Conservation (phyloP, 2,329 filamentous ascomycete species). For the Basipetospora sp. region DNA sequence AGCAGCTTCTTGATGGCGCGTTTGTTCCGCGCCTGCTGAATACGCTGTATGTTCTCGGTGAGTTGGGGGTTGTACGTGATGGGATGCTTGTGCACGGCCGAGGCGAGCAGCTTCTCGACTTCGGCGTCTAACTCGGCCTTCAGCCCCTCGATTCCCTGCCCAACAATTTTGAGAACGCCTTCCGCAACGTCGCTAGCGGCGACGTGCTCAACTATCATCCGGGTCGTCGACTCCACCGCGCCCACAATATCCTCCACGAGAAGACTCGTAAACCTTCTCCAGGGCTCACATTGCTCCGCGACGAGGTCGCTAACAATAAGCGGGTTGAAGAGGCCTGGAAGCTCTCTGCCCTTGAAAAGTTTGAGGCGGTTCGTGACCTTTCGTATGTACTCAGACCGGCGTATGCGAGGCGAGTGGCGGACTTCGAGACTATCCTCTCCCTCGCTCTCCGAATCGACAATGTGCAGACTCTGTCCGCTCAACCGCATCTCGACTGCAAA, state of each 20-base stretch:
- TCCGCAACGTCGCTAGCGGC: not conserved
- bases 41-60: conserved; percentile 8
- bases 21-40: conserved; percentile 2
- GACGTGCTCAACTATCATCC: not conserved
- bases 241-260: conserved; percentile 6
- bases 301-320: conserved; percentile 10
- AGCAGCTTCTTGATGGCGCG: not conserved
- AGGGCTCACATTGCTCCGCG: conserved; percentile 9
- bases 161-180: not conserved
- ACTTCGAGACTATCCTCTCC: too few relatives aligned
- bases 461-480: not conserved
- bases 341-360: conserved; percentile 11
- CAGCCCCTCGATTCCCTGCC: not conserved
- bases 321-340: conserved; percentile 11
- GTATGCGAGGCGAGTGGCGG: not conserved
- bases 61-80: conserved; percentile 12
- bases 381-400: conserved; percentile 1
- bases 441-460: conserved; percentile 9
- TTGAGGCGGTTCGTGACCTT: too few relatives aligned
- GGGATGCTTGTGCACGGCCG: conserved; percentile 7
- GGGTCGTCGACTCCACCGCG: not conserved
- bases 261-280: conserved; percentile 6
- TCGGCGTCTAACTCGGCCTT: not conserved
- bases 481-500: conserved; percentile 11
- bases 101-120: not conserved